Evolutionary conservation across 2,329 filamentous ascomycete species (phyloP).

Genomic region (Lizonia empirigonia): DNA sequence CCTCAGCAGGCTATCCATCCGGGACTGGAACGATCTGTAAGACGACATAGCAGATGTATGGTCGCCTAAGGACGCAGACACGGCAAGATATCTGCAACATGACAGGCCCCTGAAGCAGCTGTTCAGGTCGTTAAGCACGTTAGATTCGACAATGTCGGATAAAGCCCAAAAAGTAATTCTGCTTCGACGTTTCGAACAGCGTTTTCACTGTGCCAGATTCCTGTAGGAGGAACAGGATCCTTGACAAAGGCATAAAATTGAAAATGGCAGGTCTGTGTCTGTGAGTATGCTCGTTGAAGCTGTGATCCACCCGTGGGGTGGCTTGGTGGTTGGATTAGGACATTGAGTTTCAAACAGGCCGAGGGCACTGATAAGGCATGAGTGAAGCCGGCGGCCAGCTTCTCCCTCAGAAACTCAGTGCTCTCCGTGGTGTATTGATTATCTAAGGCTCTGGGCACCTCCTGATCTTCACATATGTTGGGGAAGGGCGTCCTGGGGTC

Average conservation of each 20-base stretch:
- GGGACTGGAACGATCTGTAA: not conserved
- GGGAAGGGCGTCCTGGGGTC: constrained; percentile 1
- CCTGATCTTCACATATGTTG: constrained; percentile 7
- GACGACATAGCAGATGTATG: not conserved
- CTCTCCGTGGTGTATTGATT: not conserved
- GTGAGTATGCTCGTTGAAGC: constrained; percentile 5
- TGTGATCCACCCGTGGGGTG: constrained; percentile 8
- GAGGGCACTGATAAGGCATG: constrained; percentile 11
- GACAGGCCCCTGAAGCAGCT: constrained; percentile 4
- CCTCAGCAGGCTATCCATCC: not conserved
- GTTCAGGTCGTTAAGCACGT: constrained; percentile 3
- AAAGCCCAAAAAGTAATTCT: constrained; percentile 5
- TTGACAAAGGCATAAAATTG: not conserved
- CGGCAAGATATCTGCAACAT: constrained; percentile 9
- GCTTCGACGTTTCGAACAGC: constrained; percentile 5
- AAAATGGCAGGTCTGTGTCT: not conserved
- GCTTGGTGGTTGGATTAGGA: constrained; percentile 5
- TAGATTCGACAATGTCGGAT: constrained; percentile 14
- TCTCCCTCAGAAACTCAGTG: not conserved
- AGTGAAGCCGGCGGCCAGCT: constrained; percentile 9
- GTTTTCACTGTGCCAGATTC: constrained; percentile 8
- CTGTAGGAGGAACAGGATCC: constrained; percentile 8
- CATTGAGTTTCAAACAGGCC: not conserved
- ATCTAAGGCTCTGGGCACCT: constrained; percentile 10
- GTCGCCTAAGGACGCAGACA: constrained; percentile 2